phyloP scores from a whole-genome alignment of 2,329 filamentous ascomycete genomes.

The Hypoxylon sp. region DNA sequence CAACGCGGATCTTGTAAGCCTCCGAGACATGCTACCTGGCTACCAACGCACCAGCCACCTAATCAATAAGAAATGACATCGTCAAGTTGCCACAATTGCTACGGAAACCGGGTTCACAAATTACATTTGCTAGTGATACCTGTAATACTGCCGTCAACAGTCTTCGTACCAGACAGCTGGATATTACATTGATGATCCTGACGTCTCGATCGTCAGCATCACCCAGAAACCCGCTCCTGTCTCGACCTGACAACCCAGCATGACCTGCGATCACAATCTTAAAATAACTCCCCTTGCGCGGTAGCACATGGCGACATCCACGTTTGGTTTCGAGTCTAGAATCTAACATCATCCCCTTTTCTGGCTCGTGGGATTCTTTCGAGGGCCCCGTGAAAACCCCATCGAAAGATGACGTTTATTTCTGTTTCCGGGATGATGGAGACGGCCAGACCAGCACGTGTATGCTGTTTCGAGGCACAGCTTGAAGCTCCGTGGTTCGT shows the following conservation, averaged over 20 bases:
- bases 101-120: not conserved
- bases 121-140: not conserved
- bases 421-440: constrained; percentile 7
- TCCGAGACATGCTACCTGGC: constrained; percentile 5
- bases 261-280: constrained; percentile 13
- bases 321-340: not conserved
- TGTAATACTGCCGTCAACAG: constrained; percentile 1
- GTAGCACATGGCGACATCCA: constrained; percentile 28
- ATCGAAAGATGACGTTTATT: constrained; percentile 15
- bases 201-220: constrained; percentile 10
- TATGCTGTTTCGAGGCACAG: constrained; percentile 18
- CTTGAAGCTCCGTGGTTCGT: constrained; percentile 3
- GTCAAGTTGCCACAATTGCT: constrained; percentile 1
- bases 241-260: constrained; percentile 2
- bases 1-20: constrained; percentile 15
- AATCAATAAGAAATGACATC: constrained; percentile 32
- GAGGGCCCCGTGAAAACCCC: not conserved
- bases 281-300: constrained; percentile 30
- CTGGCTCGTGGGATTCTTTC: too few species aligned
- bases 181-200: constrained; percentile 14
- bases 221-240: constrained; percentile 21
- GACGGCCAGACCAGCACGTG: constrained; percentile 3
- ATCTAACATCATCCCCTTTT: not conserved
- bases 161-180: constrained; percentile 10
- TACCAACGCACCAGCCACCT: constrained; percentile 26